Base-by-base conservation (phyloP, 2,329 filamentous ascomycete genomes). In the Neonectria hederae region DNA sequence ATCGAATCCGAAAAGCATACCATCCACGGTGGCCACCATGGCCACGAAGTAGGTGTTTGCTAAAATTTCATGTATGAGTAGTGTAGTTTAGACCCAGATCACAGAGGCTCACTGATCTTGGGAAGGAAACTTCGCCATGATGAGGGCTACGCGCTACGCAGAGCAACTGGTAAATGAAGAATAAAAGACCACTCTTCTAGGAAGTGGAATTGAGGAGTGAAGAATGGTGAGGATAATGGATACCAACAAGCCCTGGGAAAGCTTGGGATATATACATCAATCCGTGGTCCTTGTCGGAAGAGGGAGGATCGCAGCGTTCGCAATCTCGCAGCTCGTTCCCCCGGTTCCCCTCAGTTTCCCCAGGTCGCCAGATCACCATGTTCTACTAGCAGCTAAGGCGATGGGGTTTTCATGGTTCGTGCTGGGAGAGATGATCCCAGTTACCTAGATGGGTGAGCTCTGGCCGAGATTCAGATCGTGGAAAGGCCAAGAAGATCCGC, bases 1-100 rank as follows among this genome's bases (percentile, higher is more conserved):
- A 21, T 65, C 60, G 45, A 65, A 65, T 17, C 59, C 54, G 28
- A 65, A 65, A n/a, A 63, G 55, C 61, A 66, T 66, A 19, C 53
- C 65, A 19, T 57, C 57, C 11, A 61, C 24, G 6, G 58, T 62
- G 42, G 61, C 48, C 61, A 63, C 61, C 22, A 63, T 22, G 55
- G 55, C 61, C 32, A 63, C 24, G 28, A 63, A 63, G 55, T 54
- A 59, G 32, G 55, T 63, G 22, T 63, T 59, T 22, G 40, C 61
- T 59, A 13, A 11, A 40, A 28, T 5, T 1, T n/a, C 24, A 28
- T 26, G 14, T 22, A 14, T 54, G 21, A 35, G 49, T 35, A 9
- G 28, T 14, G 26, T 8, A 4, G 4, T 7, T 30, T n/a, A n/a
- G 8, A 22, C 9, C 4, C 19, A n/a, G 5, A 19, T 14, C 13